These are phyloP conservation scores for Diaporthe nobilis DNA, from an alignment of 2,329 filamentous ascomycete species.

Conservation along the genomic window DNA sequence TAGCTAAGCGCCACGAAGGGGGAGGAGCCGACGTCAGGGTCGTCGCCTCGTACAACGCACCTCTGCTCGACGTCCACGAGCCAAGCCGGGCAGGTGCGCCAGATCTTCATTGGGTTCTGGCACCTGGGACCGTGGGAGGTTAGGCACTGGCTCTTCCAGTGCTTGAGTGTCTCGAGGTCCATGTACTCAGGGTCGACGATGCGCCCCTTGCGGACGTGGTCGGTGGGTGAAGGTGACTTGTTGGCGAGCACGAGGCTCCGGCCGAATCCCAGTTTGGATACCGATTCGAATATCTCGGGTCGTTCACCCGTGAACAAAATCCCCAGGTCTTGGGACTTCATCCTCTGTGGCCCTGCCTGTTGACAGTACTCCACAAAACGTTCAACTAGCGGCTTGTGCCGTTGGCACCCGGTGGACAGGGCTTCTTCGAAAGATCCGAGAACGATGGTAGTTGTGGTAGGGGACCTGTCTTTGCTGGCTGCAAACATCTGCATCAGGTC, in stretches of 20 bases:
- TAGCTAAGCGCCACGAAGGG: slow-evolving; percentile 24
- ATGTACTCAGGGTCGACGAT: neutral
- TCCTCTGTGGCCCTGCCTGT: neutral
- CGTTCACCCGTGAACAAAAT: neutral
- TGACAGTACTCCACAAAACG: neutral
- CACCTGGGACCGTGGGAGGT: slow-evolving; percentile 4
- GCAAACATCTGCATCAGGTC: slow-evolving; percentile 7
- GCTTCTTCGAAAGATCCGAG: slow-evolving; percentile 17
- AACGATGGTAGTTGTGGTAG: neutral
- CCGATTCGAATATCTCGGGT: neutral
- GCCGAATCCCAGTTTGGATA: neutral
- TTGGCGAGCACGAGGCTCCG: slow-evolving; percentile 2
- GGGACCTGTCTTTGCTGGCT: neutral
- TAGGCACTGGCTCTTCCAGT: slow-evolving; percentile 8
- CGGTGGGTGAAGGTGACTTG: neutral
- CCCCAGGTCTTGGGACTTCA: neutral
- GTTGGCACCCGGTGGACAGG: neutral
- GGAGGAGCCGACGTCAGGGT: neutral
- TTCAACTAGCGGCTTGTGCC: neutral
- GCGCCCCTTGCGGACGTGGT: slow-evolving; percentile 5
- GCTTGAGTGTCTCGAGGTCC: neutral
- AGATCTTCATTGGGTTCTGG: slow-evolving; percentile 15
- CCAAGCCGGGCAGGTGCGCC: neutral
- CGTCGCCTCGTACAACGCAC: slow-evolving; percentile 12
- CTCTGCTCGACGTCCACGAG: neutral